Percentiles rank a stretch among this genome's conserved stretches.
phyloP scores from a whole-genome alignment of 345 rosid species.

The Euphorbia tirucalli region DNA sequence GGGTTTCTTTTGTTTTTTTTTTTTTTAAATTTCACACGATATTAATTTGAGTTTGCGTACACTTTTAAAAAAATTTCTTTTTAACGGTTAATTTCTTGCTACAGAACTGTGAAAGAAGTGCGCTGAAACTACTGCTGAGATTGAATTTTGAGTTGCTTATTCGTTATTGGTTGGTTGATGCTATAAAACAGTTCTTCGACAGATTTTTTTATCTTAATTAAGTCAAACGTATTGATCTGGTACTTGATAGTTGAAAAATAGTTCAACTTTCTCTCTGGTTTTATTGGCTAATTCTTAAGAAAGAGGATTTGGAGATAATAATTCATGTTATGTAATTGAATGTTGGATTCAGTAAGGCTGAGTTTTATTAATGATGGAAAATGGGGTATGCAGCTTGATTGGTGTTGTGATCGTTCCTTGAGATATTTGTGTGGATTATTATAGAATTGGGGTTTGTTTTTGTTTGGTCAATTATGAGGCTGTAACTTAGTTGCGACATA shows the following conservation, averaged over 20 bases:
- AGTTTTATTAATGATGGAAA: background rate
- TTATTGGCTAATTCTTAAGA: too few species aligned
- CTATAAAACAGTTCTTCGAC: background rate
- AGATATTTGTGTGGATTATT: background rate
- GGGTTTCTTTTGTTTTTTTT: background rate
- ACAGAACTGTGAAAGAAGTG: background rate
- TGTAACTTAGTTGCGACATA: too few species aligned
- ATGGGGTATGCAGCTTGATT: background rate
- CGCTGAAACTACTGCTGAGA: background rate
- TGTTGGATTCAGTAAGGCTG: background rate
- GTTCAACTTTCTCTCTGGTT: too few species aligned
- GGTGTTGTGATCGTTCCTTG: background rate
- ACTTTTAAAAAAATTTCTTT: too few species aligned
- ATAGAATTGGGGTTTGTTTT: background rate
- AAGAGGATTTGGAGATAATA: background rate
- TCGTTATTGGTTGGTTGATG: background rate
- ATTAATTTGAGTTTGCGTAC: background rate
- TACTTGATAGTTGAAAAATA: too few species aligned
- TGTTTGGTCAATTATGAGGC: too few species aligned
- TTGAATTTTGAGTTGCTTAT: background rate
- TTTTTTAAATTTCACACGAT: background rate
- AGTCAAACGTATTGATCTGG: too few species aligned
- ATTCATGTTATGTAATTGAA: background rate
- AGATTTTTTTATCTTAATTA: too few species aligned
- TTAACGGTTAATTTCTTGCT: background rate